Evolutionary conservation across 352 stramenopile genomes (phyloP).

Genomic region (Aphanomyces astaci): DNA sequence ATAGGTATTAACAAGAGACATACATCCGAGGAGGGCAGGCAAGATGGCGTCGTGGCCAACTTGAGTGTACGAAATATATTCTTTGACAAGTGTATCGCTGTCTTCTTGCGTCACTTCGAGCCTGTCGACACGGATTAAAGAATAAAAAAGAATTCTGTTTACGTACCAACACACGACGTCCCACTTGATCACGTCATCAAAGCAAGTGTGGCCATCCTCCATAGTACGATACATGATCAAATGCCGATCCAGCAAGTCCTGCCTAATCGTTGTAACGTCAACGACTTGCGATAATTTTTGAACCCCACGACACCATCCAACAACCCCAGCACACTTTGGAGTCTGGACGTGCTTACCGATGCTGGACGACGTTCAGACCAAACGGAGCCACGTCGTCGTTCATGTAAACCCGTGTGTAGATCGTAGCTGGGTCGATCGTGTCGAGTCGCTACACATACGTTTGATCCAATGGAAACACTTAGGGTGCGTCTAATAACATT

Average conservation of each 20-base stretch:
- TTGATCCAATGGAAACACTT: too few species aligned
- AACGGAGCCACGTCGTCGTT: conserved; percentile 13
- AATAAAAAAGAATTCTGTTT: background rate
- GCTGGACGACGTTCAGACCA: conserved; percentile 19
- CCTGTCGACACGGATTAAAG: background rate
- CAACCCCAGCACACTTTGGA: background rate
- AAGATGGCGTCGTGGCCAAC: background rate
- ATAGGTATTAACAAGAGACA: background rate
- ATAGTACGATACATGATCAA: conserved; percentile 19
- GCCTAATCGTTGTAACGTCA: too few species aligned
- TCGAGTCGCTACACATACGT: conserved; percentile 14
- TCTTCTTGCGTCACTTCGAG: conserved; percentile 9
- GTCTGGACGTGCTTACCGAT: background rate
- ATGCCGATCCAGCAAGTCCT: conserved; percentile 1
- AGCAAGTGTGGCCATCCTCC: background rate
- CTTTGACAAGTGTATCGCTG: conserved; percentile 10
- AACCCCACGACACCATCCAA: too few species aligned
- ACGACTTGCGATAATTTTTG: too few species aligned
- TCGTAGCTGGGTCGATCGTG: conserved; percentile 5
- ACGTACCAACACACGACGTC: conserved; percentile 16
- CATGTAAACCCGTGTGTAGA: conserved; percentile 16
- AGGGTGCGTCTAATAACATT: too few species aligned
- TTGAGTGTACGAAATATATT: conserved; percentile 22
- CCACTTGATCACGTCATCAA: conserved; percentile 18
- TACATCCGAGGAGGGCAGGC: conserved; percentile 17